phyloP scores from a whole-genome alignment of 2,329 filamentous ascomycete genomes.

The Ophiostoma quercus region DNA sequence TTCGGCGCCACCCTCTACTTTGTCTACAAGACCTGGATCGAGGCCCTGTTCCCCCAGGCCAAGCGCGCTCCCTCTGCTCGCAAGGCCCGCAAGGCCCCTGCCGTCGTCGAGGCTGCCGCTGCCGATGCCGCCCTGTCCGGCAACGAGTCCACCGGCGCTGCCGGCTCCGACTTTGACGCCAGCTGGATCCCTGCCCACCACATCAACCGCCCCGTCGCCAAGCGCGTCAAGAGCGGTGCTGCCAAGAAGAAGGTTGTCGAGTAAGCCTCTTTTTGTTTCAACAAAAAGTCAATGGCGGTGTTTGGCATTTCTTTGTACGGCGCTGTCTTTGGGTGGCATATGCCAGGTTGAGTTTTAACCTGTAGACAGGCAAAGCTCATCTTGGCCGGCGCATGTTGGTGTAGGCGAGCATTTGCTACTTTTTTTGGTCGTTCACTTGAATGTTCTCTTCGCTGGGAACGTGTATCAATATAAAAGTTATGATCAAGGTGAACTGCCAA shows the following conservation, averaged over 20 bases:
- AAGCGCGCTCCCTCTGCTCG: constrained; percentile 59
- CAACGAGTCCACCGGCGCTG: constrained; percentile 64
- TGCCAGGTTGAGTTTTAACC: neutral
- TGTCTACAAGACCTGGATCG: constrained; percentile 97
- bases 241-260: constrained; percentile 38
- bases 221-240: constrained; percentile 57
- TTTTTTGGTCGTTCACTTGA: neutral
- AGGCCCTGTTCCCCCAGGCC: constrained; percentile 88
- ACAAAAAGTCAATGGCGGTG: neutral
- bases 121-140: constrained; percentile 51
- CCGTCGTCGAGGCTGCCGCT: constrained; percentile 38
- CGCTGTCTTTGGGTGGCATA: neutral
- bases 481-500: neutral
- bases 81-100: constrained; percentile 59
- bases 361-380: neutral
- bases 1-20: constrained; percentile 85
- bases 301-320: neutral
- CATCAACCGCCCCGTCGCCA: constrained; percentile 75
- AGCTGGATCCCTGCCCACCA: constrained; percentile 91
- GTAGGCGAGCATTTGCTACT: neutral
- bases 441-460: neutral
- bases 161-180: constrained; percentile 71
- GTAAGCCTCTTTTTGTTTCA: neutral
- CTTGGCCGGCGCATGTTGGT: neutral
- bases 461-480: neutral